Conservation (phyloP, 164 flowering plant species). For the Magnolia changhungtana region DNA sequence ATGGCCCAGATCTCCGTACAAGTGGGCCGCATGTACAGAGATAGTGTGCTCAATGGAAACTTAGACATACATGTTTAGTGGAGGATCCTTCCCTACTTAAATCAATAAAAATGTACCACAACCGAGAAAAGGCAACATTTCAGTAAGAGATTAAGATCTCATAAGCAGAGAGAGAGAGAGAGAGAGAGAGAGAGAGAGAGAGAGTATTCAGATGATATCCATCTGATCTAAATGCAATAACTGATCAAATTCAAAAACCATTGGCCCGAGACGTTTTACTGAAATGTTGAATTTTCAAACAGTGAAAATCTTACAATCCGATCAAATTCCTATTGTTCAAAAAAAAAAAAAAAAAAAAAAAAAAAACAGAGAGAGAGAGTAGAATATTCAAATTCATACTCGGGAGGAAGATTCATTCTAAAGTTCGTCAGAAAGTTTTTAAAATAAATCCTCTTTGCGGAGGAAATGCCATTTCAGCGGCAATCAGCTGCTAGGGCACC, state of each 20-base stretch:
- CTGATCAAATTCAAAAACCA: too few species aligned
- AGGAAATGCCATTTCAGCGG: not conserved
- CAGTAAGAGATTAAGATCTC: not conserved
- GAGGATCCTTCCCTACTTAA: too few species aligned
- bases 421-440: too few species aligned
- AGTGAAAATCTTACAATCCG: not conserved
- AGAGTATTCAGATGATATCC: not conserved
- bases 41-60: not conserved
- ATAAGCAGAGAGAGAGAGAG: not conserved
- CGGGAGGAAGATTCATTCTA: too few species aligned
- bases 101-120: not conserved
- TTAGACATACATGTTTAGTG: not conserved
- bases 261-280: too few species aligned
- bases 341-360: too few species aligned
- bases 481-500: not conserved
- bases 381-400: too few species aligned
- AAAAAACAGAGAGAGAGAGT: too few species aligned
- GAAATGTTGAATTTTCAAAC: not conserved
- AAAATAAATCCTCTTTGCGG: too few species aligned
- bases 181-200: not conserved
- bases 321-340: too few species aligned
- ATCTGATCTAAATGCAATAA: too few species aligned
- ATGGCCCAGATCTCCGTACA: not conserved
- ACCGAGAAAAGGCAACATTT: not conserved
- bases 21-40: not conserved